These are phyloP conservation scores for Penicillium sp. DNA, from an alignment of 2,329 filamentous ascomycete species.

Conservation along the genomic window DNA sequence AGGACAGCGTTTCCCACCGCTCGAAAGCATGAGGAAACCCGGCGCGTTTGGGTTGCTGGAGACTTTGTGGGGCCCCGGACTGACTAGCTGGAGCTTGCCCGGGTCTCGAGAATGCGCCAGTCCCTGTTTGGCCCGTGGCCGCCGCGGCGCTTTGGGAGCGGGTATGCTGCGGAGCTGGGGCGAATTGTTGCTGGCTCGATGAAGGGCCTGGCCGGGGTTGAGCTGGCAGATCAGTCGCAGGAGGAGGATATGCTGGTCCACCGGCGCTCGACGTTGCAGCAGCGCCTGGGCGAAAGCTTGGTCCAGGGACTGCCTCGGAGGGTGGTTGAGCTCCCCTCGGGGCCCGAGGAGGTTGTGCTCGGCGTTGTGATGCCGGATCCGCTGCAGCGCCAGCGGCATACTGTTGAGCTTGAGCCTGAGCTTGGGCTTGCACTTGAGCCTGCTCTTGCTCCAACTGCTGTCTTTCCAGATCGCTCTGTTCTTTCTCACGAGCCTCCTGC, in stretches of 20 bases:
- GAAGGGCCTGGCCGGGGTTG: constrained; percentile 22
- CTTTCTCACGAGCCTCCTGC: constrained; percentile 63
- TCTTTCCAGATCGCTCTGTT: constrained; percentile 57
- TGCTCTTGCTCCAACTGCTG: constrained; percentile 45
- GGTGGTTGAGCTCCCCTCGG: constrained; percentile 15
- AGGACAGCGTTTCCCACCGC: constrained; percentile 94
- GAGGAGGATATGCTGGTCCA: constrained; percentile 22
- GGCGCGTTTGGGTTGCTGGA: constrained; percentile 55
- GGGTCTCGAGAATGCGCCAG: constrained; percentile 27
- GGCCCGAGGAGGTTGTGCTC: constrained; percentile 19
- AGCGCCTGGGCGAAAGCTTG: constrained; percentile 16
- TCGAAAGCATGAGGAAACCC: constrained; percentile 97
- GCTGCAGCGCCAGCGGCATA: constrained; percentile 51
- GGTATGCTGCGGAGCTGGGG: constrained; percentile 32
- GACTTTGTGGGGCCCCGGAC: constrained; percentile 32
- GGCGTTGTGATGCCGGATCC: constrained; percentile 36
- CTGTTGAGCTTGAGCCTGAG: constrained; percentile 27
- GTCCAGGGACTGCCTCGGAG: constrained; percentile 14
- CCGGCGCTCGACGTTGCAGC: constrained; percentile 17
- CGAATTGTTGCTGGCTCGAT: constrained; percentile 24
- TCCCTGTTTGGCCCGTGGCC: constrained; percentile 20
- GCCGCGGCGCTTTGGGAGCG: constrained; percentile 25
- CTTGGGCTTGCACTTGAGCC: constrained; percentile 28
- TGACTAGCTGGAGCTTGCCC: constrained; percentile 33
- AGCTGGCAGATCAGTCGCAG: constrained; percentile 7